Evolutionary conservation across 2,329 filamentous ascomycete genomes (phyloP), one percentile per base, ranked within the genome.

Genomic region (Exophiala mesophila): DNA sequence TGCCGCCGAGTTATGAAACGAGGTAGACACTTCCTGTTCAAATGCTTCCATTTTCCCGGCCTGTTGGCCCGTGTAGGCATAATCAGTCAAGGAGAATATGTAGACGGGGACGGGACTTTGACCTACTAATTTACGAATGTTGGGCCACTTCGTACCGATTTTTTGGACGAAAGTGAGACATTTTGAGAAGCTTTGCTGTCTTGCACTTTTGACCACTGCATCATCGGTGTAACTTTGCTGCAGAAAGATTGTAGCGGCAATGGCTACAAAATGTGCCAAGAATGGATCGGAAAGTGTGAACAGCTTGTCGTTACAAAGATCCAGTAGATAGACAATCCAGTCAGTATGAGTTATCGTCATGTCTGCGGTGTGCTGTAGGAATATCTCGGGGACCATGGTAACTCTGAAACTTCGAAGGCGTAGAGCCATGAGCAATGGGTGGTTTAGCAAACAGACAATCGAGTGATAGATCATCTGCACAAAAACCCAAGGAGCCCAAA

Each of bases 401-500:
- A 67, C 67, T 24, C 70, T 67, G 49, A 75, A 73, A 23, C 69
- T 73, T n/a, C 70, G 65, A 3, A 77, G 61, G n/a, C 71, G 64
- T 26, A 76, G 59, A 0, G 72, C 75, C 3, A 76, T 55, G 2
- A 77, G 57, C n/a, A 76, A 65, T 0, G 73, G 73, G 44, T 76
- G 73, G 38, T 76, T 76, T 6, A 77, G 59, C 1, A 76, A 63
- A 45, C 71, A 75, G 1, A 74, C 63, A 29, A 73, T 74, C 0
- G 71, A 70, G 40, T 74, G 70, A 47, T 76, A 75, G 10, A 76
- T 57, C 44, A 75, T 69, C 45, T 77, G 73, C 20, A 71, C 65
- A 39, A 74, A 63, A 6, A 76, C 62, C 66, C 70, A 77, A 0
- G 73, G 71, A 0, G 68, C 70, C 73, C 73, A 77, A 45, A 75